Conservation (phyloP, 306 rosid genomes). For the Rosa lucieae region DNA sequence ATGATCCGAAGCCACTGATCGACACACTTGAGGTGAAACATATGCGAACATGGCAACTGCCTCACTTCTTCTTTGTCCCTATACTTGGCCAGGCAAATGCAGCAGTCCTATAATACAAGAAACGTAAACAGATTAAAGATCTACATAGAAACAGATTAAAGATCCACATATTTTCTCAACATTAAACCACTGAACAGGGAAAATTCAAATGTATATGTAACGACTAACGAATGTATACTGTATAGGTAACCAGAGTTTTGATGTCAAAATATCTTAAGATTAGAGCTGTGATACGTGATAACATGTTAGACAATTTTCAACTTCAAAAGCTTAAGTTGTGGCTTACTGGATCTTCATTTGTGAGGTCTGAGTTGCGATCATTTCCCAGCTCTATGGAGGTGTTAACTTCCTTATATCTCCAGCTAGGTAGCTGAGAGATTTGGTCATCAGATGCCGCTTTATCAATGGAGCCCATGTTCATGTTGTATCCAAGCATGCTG, state of each 20-base stretch:
- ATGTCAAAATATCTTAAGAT: no score
- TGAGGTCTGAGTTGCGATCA: constrained; percentile 38
- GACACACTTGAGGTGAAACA: constrained; percentile 84
- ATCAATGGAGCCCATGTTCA: constrained; percentile 70
- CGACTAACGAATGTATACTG: no score
- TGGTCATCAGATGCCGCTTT: constrained; percentile 87
- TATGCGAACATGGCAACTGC: constrained; percentile 77
- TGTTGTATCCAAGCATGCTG: constrained; percentile 84
- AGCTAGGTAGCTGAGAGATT: constrained; percentile 70
- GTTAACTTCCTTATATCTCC: constrained; percentile 57
- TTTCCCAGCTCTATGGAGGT: constrained; percentile 37
- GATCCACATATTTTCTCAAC: not conserved
- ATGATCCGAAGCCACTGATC: constrained; percentile 87
- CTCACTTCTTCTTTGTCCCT: constrained; percentile 81
- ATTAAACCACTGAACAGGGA: no score
- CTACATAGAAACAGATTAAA: constrained; percentile 5
- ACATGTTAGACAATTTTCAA: not conserved
- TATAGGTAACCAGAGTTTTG: not conserved
- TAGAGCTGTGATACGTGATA: not conserved
- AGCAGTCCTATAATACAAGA: constrained; percentile 63
- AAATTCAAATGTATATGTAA: not conserved
- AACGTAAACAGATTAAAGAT: constrained; percentile 16
- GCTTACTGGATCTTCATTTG: constrained; percentile 78
- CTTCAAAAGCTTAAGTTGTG: not conserved
- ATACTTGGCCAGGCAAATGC: constrained; percentile 86